Evolutionary conservation across 2,329 filamentous ascomycete species (phyloP).

Genomic region (Monosporascus sp.): DNA sequence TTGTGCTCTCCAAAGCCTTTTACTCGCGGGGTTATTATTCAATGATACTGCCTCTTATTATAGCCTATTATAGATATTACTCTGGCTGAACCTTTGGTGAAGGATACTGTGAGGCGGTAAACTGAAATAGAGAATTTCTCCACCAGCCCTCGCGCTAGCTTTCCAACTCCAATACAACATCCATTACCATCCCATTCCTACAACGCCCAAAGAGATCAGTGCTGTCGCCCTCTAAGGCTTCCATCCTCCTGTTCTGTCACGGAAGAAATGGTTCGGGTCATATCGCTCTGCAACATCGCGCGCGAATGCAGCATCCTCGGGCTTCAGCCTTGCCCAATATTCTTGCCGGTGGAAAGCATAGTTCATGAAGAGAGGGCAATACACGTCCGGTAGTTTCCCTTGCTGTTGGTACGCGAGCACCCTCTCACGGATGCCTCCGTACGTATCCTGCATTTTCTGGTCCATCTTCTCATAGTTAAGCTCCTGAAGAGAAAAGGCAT

Average conservation of each 20-base stretch:
- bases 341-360: constrained; percentile 36
- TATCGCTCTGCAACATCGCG: constrained; percentile 26
- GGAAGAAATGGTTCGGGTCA: constrained; percentile 33
- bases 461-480: constrained; percentile 27
- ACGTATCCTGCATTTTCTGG: constrained; percentile 26
- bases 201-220: no score
- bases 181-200: no score
- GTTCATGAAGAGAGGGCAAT: constrained; percentile 38
- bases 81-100: no score
- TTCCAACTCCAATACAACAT: no score
- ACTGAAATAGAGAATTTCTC: no score
- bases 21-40: no score
- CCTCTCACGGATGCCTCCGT: constrained; percentile 27
- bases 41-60: no score
- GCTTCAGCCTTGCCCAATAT: constrained; percentile 33
- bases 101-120: no score
- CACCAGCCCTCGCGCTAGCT: no score
- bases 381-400: constrained; percentile 27
- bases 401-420: constrained; percentile 26
- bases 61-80: no score
- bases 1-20: no score
- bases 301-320: constrained; percentile 28
- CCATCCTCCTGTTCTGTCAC: constrained; percentile 32
- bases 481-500: constrained; percentile 28
- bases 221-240: constrained; percentile 12